phyloP scores from a whole-genome alignment of 371 early-diverging fungal genomes.

The Circinella minor region DNA sequence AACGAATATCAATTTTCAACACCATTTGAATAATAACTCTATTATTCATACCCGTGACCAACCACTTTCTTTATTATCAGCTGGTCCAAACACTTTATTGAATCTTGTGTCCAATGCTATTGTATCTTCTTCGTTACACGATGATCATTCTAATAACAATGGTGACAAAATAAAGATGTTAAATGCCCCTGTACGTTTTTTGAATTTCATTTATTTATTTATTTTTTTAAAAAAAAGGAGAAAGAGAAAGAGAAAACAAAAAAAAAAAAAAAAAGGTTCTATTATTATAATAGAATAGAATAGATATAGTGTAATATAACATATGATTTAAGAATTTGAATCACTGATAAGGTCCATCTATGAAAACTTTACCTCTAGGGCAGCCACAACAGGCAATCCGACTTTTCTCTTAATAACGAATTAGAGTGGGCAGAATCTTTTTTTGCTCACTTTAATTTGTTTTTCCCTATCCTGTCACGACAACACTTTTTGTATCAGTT shows the following conservation, averaged over 20 bases:
- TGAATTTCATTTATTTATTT: no score
- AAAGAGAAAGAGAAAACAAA: background rate
- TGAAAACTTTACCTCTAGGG: constrained; percentile 48
- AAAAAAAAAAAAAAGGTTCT: no score
- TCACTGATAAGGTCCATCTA: constrained; percentile 57
- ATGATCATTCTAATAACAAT: background rate
- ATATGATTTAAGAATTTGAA: constrained; percentile 13
- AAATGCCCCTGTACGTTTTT: constrained; percentile 28
- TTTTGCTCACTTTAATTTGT: constrained; percentile 46
- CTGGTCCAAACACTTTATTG: constrained; percentile 11
- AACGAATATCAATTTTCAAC: constrained; percentile 5
- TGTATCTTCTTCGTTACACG: background rate
- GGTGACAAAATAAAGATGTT: background rate
- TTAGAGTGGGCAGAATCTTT: constrained; percentile 30
- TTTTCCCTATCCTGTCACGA: constrained; percentile 49
- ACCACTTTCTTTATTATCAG: background rate
- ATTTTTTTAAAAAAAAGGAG: no score
- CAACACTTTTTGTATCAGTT: constrained; percentile 39
- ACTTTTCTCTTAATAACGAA: constrained; percentile 21
- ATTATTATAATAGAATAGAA: no score
- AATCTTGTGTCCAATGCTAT: constrained; percentile 14
- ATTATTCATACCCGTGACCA: background rate
- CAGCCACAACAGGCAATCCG: constrained; percentile 42
- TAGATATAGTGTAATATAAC: no score
- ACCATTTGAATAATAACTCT: background rate